These are phyloP conservation scores for Vigna mungo DNA, from an alignment of 306 rosid species.

Conservation along the genomic window DNA sequence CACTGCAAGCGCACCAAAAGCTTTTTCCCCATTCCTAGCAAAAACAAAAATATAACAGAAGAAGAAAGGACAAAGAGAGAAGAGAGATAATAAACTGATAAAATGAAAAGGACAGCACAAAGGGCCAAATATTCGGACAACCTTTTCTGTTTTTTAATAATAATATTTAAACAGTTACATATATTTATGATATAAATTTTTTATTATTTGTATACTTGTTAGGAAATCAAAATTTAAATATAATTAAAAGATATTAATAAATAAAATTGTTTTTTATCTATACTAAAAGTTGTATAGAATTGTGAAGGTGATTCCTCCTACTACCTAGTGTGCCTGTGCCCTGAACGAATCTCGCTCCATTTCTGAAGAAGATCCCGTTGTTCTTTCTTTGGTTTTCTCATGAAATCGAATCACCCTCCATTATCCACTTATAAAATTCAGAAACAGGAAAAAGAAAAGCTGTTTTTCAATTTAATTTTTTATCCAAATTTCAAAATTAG, in stretches of 20 bases:
- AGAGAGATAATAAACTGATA: slow-evolving; percentile 40
- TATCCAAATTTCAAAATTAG: slow-evolving; percentile 28
- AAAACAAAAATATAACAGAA: slow-evolving; percentile 6
- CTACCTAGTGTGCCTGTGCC: slow-evolving; percentile 1
- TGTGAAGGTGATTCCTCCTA: too few species aligned
- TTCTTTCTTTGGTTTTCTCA: slow-evolving; percentile 34
- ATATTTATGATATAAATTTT: too few species aligned
- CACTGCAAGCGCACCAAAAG: slow-evolving; percentile 17
- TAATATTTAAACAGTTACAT: background rate
- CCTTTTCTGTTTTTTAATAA: background rate
- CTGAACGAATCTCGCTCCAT: slow-evolving; percentile 66
- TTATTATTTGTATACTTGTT: too few species aligned
- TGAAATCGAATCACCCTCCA: slow-evolving; percentile 54
- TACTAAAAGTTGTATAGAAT: too few species aligned
- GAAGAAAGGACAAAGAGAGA: slow-evolving; percentile 20
- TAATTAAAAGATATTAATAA: too few species aligned
- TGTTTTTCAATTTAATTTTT: background rate
- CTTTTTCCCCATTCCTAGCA: slow-evolving; percentile 19
- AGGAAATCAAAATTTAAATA: too few species aligned
- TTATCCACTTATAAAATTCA: slow-evolving; percentile 20
- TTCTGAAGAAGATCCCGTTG: slow-evolving; percentile 46
- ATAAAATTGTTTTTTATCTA: too few species aligned
- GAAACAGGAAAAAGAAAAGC: background rate
- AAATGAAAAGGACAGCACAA: slow-evolving; percentile 60
- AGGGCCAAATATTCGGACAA: slow-evolving; percentile 63